phyloP scores from a whole-genome alignment of 2,329 filamentous ascomycete species.

The Salinomyces thailandicus region DNA sequence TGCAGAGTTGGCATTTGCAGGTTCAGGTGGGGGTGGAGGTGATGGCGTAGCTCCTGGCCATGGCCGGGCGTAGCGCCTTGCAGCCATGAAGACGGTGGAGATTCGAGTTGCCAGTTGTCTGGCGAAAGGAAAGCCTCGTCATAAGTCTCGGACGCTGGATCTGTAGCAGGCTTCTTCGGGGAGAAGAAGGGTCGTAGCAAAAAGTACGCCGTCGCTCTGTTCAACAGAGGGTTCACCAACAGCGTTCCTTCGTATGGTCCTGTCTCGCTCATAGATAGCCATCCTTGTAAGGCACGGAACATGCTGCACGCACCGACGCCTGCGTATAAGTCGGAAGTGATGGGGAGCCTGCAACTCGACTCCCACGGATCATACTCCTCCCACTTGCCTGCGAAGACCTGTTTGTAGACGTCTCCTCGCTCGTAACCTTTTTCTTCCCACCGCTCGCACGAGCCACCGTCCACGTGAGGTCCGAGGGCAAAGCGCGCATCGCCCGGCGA shows the following conservation, averaged over 20 bases:
- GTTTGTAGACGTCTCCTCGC: slow-evolving; percentile 56
- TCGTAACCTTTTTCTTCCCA: slow-evolving; percentile 53
- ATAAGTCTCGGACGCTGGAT: slow-evolving; percentile 26
- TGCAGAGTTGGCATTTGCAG: slow-evolving; percentile 34
- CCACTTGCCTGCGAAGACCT: slow-evolving; percentile 65
- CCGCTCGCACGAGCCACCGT: slow-evolving; percentile 41
- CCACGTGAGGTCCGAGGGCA: slow-evolving; percentile 47
- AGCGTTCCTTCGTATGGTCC: slow-evolving; percentile 68
- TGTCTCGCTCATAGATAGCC: slow-evolving; percentile 68
- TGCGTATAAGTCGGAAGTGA: slow-evolving; percentile 65
- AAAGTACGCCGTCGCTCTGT: slow-evolving; percentile 66
- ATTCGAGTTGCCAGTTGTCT: slow-evolving; percentile 52
- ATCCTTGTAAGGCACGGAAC: slow-evolving; percentile 84
- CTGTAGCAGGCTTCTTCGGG: slow-evolving; percentile 32
- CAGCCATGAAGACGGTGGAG: slow-evolving; percentile 46
- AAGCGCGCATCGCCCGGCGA: slow-evolving; percentile 44
- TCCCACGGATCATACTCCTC: slow-evolving; percentile 78
- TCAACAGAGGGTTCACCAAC: slow-evolving; percentile 67
- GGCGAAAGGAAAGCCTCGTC: slow-evolving; percentile 38
- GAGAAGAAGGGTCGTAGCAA: slow-evolving; percentile 78
- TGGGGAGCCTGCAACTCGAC: slow-evolving; percentile 54
- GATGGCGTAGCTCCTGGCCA: slow-evolving; percentile 55
- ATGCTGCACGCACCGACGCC: slow-evolving; percentile 73
- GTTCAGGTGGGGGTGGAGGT: slow-evolving; percentile 59
- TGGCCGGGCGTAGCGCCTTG: slow-evolving; percentile 61